Base-by-base conservation (phyloP, 2,329 filamentous ascomycete species). In the Boeremia exigua region DNA sequence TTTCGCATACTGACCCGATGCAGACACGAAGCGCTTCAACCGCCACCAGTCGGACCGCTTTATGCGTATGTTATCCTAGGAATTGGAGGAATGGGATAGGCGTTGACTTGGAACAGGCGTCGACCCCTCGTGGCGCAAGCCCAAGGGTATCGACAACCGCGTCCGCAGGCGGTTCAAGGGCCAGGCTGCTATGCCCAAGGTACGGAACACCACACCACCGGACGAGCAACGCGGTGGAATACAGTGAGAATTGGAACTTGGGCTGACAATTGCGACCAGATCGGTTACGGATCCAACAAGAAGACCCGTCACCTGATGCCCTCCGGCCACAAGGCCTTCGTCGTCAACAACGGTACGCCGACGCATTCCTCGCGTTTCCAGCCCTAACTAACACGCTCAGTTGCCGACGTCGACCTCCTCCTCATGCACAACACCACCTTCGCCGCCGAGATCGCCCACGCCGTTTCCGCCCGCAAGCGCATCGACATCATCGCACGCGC, bases 401-500 rank as follows among this genome's bases (percentile, higher is more conserved):
- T 67, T 81, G 87, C 89, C 80, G 95, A 99, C 74, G 89, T 99
- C 77, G 94, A 99, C 82, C 90, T 99, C 65, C 89, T 99, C 77
- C 86, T 99, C 75, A 99, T 99, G 95, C 95, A 99, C 90, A 98
- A 98, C 91, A 89, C 90, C 80, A 96, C 92, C 82, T 97, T 91
- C 84, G 95, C 95, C 79, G 95, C 95, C 79, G 95, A 99, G 88
- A 99, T 99, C 80, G 91, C 90, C 80, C 92, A 96, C 86, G 90
- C 91, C 81, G 95, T 99, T 80, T 99, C 95, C 64, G 96, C 95
- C 79, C 87, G 94, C 83, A 99, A 99, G 91, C 88, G 95, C 82
- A 89, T 99, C 82, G 93, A 97, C 77, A 99, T 99, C 83, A 88
- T 99, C 76, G 86, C 91, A 78, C 91, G 94, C 81, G 95, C 95